Evolutionary conservation across 345 rosid genomes (phyloP), one percentile per base, ranked within the genome.

Genomic region (Melaleuca quinquenervia): DNA sequence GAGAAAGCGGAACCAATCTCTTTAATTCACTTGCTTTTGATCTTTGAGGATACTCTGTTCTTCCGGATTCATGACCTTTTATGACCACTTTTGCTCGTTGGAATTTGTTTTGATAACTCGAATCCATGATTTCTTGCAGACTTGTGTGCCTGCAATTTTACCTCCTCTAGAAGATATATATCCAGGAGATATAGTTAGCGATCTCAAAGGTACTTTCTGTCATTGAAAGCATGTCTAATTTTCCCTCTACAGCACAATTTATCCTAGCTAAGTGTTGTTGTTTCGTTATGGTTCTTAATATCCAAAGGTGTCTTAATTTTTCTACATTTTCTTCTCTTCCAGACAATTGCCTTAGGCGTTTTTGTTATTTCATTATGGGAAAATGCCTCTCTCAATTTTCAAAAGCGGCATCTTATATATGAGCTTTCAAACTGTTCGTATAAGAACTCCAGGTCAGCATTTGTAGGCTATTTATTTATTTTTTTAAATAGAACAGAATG

Each of bases 81-180:
- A 14, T 64, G 32, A 29, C 76, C 76, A 64, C 44, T 29, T 41
- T 41, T 44, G 3, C 29, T 29, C 21, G 11, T 64, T 15, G 6
- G 5, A 32, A 64, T 29, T 29, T 64, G 44, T 64, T 82, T 64
- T 64, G 76, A 29, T 29, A 29, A 29, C 76, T 36, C 29, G 76
- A 15, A 18, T 70, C 12, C 36, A 18, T 70, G 80, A 48, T 70
- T 70, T 88, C 74, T 85, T 87, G 80, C 92, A 96, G 99, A 96
- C 99, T 11, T 95, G 98, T 86, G 92, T 70, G 44, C 98, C 99
- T 85, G 90, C 99, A 36, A 94, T 96, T 85, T 90, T 96, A 21
- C 99, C 99, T 76, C 98, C 99, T 52, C 88, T 96, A 9, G 89
- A 85, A 85, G 94, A 90, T 53, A 89, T 96, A 87, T 96, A 96